phyloP scores from a whole-genome alignment of 768 basidiomycete genomes.

The Tulasnella sp. region DNA sequence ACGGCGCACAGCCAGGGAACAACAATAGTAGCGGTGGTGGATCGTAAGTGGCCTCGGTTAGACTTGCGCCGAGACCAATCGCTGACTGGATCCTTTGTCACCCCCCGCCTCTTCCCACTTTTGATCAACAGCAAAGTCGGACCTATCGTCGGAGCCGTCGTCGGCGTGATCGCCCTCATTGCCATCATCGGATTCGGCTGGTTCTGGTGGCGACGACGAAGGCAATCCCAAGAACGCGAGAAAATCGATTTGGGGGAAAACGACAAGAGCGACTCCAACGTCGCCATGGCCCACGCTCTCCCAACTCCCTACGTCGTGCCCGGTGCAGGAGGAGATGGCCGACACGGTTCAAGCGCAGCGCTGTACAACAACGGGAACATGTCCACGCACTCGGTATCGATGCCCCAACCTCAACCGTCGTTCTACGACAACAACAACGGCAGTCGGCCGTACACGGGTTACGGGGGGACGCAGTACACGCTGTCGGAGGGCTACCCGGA shows the following conservation, averaged over 20 bases:
- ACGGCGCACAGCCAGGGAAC: too few species aligned
- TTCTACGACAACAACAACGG: background rate
- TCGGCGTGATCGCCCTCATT: background rate
- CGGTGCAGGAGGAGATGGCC: background rate
- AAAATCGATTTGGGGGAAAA: background rate
- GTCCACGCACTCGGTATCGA: background rate
- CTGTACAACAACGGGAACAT: background rate
- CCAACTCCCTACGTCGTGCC: background rate
- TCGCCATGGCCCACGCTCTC: background rate
- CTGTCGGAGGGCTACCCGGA: background rate
- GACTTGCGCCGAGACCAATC: background rate
- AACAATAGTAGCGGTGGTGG: background rate
- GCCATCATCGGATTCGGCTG: background rate
- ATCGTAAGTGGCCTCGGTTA: background rate
- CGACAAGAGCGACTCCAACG: background rate
- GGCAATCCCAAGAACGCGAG: background rate
- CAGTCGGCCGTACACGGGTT: background rate
- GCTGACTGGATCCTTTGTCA: too few species aligned
- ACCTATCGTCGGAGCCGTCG: background rate
- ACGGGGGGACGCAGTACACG: background rate
- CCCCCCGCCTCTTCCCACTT: too few species aligned
- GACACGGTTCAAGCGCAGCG: background rate
- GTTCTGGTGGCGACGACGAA: background rate
- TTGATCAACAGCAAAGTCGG: background rate
- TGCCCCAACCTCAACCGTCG: background rate